Evolutionary conservation across 2,329 filamentous ascomycete genomes (phyloP).

Genomic region (Cladosporium sp.): DNA sequence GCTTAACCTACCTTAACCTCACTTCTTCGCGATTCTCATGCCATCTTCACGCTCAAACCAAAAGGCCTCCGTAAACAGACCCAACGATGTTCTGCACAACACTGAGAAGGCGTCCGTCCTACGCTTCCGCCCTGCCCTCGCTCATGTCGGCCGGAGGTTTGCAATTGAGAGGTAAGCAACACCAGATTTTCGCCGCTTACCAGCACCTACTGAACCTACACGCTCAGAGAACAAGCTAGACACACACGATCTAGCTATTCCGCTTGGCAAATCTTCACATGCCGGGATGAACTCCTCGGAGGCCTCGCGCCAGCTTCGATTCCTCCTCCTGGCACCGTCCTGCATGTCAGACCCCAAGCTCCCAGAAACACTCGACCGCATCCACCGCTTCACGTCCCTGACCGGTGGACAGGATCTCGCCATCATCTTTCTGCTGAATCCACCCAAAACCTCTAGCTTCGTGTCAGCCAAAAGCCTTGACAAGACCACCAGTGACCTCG

Average conservation of each 20-base stretch:
- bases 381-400: constrained; percentile 29
- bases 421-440: constrained; percentile 30
- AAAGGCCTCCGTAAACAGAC: not conserved
- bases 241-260: constrained; percentile 35
- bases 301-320: constrained; percentile 20
- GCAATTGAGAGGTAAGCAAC: constrained; percentile 24
- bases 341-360: constrained; percentile 18
- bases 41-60: not conserved
- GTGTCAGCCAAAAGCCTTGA: constrained; percentile 15
- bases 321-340: constrained; percentile 31
- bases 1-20: not conserved
- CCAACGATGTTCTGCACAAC: constrained; percentile 38
- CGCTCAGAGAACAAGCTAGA: constrained; percentile 29
- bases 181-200: not conserved
- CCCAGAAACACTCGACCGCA: constrained; percentile 25
- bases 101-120: constrained; percentile 37
- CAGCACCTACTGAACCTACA: not conserved
- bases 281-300: constrained; percentile 4
- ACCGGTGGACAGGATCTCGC: constrained; percentile 27
- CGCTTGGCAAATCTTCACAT: too few relatives aligned
- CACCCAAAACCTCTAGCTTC: constrained; percentile 15
- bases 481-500: not conserved
- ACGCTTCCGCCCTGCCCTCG: constrained; percentile 23
- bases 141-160: constrained; percentile 22
- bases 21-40: not conserved